phyloP scores from a whole-genome alignment of 768 basidiomycete genomes.

The Cubamyces sp. region DNA sequence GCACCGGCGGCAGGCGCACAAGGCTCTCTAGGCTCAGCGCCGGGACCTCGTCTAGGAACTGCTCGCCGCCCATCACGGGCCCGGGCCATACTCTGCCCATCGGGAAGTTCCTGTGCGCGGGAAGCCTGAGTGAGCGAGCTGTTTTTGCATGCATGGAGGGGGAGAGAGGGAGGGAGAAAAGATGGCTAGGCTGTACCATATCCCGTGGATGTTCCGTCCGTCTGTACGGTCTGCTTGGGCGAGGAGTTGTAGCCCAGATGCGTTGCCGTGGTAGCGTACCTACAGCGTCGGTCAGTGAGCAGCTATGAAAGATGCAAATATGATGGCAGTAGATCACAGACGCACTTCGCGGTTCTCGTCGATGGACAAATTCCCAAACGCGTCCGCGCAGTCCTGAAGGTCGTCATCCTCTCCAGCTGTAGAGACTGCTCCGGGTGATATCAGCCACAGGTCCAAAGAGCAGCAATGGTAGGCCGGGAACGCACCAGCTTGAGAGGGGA shows the following conservation, averaged over 20 bases:
- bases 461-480: no score
- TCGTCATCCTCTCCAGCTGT: constrained; percentile 27
- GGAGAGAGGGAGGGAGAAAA: background rate
- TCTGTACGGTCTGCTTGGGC: constrained; percentile 68
- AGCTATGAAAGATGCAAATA: constrained; percentile 9
- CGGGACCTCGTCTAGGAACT: background rate
- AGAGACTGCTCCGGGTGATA: no score
- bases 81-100: constrained; percentile 77
- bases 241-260: constrained; percentile 75
- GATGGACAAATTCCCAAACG: constrained; percentile 71
- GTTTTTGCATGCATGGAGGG: background rate
- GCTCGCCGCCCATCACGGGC: constrained; percentile 45
- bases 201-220: constrained; percentile 57
- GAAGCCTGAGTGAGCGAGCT: background rate
- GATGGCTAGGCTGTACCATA: constrained; percentile 24
- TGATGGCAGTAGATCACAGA: background rate
- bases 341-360: constrained; percentile 76
- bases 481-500: background rate
- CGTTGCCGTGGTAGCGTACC: constrained; percentile 84
- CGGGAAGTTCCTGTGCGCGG: constrained; percentile 41
- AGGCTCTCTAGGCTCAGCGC: constrained; percentile 14
- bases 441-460: no score
- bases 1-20: constrained; percentile 59
- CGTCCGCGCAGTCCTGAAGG: constrained; percentile 51
- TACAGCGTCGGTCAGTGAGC: constrained; percentile 32